Evolutionary conservation across 2,329 filamentous ascomycete genomes (phyloP).

Genomic region (Sphaerulina vaccinii): DNA sequence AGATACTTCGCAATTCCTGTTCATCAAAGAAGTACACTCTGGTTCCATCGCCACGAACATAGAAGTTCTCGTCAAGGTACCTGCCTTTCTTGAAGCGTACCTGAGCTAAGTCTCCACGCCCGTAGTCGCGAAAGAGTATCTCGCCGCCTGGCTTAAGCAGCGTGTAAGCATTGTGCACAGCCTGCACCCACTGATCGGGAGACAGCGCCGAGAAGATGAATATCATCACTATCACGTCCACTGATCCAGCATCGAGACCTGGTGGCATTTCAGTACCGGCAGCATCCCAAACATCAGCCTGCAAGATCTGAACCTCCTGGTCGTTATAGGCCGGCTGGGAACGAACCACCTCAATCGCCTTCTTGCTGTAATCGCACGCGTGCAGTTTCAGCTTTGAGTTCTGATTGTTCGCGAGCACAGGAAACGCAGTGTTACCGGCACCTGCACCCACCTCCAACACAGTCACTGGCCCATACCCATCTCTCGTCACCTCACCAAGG

Average conservation of each 20-base stretch:
- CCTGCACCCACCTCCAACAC: slow-evolving; percentile 92
- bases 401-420: slow-evolving; percentile 77
- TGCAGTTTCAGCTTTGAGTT: slow-evolving; percentile 81
- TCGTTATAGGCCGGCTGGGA: slow-evolving; percentile 72
- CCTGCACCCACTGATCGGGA: slow-evolving; percentile 78
- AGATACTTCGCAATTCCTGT: slow-evolving; percentile 77
- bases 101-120: slow-evolving; percentile 90
- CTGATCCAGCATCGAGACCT: slow-evolving; percentile 70
- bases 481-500: slow-evolving; percentile 70
- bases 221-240: slow-evolving; percentile 90
- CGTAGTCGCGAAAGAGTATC: slow-evolving; percentile 95
- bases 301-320: slow-evolving; percentile 54
- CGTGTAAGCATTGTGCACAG: slow-evolving; percentile 75
- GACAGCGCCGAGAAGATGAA: slow-evolving; percentile 95
- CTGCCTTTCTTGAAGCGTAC: slow-evolving; percentile 95
- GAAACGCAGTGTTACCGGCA: slow-evolving; percentile 94
- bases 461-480: slow-evolving; percentile 66
- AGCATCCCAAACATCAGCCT: slow-evolving; percentile 94
- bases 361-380: slow-evolving; percentile 95
- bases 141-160: slow-evolving; percentile 89
- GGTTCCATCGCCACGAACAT: slow-evolving; percentile 91
- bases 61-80: slow-evolving; percentile 95
- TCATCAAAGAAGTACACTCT: slow-evolving; percentile 96
- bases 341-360: slow-evolving; percentile 90
- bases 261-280: slow-evolving; percentile 69